phyloP scores from a whole-genome alignment of 306 rosid species.

The Spatholobus suberectus region DNA sequence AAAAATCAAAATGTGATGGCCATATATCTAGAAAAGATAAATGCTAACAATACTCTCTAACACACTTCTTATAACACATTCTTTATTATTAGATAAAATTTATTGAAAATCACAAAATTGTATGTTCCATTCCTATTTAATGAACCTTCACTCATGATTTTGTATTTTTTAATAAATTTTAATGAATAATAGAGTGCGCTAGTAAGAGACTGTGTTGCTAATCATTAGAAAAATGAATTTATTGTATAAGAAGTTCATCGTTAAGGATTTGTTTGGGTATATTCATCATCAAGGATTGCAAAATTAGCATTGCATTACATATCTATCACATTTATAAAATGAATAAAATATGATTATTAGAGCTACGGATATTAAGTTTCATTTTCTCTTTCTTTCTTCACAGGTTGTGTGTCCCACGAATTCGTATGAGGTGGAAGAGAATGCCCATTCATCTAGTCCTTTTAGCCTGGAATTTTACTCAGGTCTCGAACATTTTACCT shows the following conservation, averaged over 20 bases:
- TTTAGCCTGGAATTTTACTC: conserved; percentile 40
- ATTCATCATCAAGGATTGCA: not conserved
- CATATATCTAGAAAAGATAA: not conserved
- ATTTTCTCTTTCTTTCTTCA: not conserved
- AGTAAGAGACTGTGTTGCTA: no score
- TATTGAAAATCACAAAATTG: no score
- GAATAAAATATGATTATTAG: no score
- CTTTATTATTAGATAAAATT: no score
- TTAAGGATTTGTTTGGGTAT: no score
- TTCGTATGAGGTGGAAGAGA: conserved; percentile 17
- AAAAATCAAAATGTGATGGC: not conserved
- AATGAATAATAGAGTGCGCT: no score
- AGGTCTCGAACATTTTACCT: conserved; percentile 24
- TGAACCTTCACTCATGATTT: no score
- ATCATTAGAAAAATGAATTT: no score
- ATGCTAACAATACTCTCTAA: not conserved
- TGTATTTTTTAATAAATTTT: no score
- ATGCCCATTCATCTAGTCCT: conserved; percentile 28
- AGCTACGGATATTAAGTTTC: not conserved
- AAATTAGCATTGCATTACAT: not conserved
- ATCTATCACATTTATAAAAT: no score
- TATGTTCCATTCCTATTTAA: no score
- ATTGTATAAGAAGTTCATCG: not conserved
- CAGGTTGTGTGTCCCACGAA: not conserved
- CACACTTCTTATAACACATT: no score